Evolutionary conservation across 2,329 filamentous ascomycete species (phyloP), one percentile per base, ranked within the genome.

Genomic region (Colletotrichum plurivorum): DNA sequence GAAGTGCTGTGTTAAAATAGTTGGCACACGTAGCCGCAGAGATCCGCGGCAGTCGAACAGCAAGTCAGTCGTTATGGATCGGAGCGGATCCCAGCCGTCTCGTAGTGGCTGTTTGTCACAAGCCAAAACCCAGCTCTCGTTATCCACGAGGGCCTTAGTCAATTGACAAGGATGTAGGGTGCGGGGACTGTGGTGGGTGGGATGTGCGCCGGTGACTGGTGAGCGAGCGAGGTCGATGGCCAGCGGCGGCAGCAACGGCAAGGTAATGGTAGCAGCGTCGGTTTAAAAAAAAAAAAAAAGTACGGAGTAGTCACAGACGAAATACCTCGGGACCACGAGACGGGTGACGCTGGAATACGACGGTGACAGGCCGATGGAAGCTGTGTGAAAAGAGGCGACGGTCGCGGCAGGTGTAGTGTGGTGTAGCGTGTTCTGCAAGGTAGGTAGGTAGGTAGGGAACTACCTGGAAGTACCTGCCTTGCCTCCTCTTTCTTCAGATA

Each of bases 1-100:
- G 64, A 58, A 58, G 46, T 57, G 63, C 57, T 36, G 61, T 65
- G 53, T 65, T 53, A 46, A 55, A 69, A 56, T 60, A 66, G 43
- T 66, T 66, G 61, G 66, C 62, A 61, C 39, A 66, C 67, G 67
- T 69, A 69, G 67, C 67, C 56, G 63, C 66, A 69, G 43, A 65
- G 66, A 69, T 67, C 55, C 67, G 62, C 67, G 67, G 67, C 51
- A 60, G 31, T 60, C 54, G 51, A 58, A n/a, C 48, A 64, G 54
- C 53, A 60, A 60, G 57, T 60, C 46, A 64, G 36, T 68, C 48
- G 65, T 56, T 51, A 56, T 62, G 58, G 63, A 67, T 45, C 63
- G 63, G 67, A 53, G 45, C 67, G 67, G 51, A 61, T 39, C 46
- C 60, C 18, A 63, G 56, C 56, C 63, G 67, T 60, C 36, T 43